phyloP scores from a whole-genome alignment of 2,329 filamentous ascomycete species.

The Ophiostoma sp. region DNA sequence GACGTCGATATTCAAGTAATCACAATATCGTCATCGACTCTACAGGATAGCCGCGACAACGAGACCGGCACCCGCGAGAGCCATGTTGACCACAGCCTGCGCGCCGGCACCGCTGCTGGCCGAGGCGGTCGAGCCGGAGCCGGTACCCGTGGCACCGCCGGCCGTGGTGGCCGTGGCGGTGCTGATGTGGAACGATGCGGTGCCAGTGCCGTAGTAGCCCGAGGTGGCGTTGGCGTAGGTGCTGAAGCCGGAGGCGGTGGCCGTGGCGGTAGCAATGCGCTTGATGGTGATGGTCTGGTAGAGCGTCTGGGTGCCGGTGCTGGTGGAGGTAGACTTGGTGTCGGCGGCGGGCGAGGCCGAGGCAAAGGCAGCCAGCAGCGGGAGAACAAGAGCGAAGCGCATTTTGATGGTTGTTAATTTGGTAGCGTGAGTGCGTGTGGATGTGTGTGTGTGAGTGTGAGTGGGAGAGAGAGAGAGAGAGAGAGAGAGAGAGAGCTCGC shows the following conservation, averaged over 20 bases:
- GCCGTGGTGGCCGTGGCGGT: neutral
- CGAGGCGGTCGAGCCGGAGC: neutral
- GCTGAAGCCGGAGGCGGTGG: constrained; percentile 7
- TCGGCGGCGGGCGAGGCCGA: neutral
- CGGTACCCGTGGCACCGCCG: neutral
- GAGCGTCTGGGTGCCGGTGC: constrained; percentile 48
- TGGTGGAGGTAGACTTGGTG: constrained; percentile 41
- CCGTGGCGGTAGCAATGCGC: constrained; percentile 21
- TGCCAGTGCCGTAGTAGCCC: constrained; percentile 11
- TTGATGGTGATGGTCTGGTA: constrained; percentile 41
- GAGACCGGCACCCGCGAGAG: constrained; percentile 14
- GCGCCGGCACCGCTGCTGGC: constrained; percentile 6
- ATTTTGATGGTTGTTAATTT: constrained; percentile 1
- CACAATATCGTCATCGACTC: neutral
- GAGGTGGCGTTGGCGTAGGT: constrained; percentile 10
- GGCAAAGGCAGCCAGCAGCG: constrained; percentile 10
- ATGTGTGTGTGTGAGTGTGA: neutral
- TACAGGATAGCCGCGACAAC: constrained; percentile 7
- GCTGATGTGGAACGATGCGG: constrained; percentile 10
- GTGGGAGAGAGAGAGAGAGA: neutral
- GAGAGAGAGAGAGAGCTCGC: constrained; percentile 8
- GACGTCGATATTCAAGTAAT: too few relatives aligned
- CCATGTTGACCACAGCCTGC: neutral
- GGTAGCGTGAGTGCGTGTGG: neutral
- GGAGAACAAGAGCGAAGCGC: constrained; percentile 9